Evolutionary conservation across 108 stramenopile species (phyloP).

Genomic region (Nannochloropsis gaditana): DNA sequence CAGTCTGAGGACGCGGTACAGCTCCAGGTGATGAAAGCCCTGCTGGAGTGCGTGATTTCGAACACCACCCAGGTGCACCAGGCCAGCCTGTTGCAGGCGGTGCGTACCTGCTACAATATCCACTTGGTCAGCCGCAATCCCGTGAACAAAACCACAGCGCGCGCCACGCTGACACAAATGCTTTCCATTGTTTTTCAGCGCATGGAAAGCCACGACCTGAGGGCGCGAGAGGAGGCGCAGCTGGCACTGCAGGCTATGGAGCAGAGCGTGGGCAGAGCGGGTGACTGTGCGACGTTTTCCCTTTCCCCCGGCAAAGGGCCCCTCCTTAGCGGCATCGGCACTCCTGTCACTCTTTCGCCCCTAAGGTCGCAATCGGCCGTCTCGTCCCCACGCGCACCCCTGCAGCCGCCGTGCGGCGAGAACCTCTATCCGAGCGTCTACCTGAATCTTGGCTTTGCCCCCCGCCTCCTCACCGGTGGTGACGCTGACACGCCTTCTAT

Average conservation of each 20-base stretch:
- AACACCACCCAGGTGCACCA: constrained; percentile 59
- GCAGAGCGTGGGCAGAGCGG: background rate
- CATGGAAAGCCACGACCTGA: constrained; percentile 72
- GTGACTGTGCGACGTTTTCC: background rate
- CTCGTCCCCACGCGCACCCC: background rate
- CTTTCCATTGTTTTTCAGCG: constrained; percentile 77
- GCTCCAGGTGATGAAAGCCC: constrained; percentile 64
- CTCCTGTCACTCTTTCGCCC: background rate
- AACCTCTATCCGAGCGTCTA: constrained; percentile 22
- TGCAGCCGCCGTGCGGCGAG: constrained; percentile 23
- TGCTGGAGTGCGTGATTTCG: constrained; percentile 58
- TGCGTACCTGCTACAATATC: constrained; percentile 84
- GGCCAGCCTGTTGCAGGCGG: constrained; percentile 73
- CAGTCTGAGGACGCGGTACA: constrained; percentile 57
- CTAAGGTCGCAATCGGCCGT: background rate
- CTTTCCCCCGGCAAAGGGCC: background rate
- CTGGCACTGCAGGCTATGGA: constrained; percentile 1
- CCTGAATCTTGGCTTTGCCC: constrained; percentile 51
- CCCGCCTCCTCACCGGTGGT: background rate
- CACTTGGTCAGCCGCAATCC: constrained; percentile 70
- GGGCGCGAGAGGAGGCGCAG: constrained; percentile 7
- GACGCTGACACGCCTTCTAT: background rate
- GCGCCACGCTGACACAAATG: constrained; percentile 88
- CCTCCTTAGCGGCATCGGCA: background rate
- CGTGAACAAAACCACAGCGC: constrained; percentile 87